Evolutionary conservation across 768 basidiomycete genomes (phyloP), one percentile per base, ranked within the genome.

Genomic region (Daedalea quercina): DNA sequence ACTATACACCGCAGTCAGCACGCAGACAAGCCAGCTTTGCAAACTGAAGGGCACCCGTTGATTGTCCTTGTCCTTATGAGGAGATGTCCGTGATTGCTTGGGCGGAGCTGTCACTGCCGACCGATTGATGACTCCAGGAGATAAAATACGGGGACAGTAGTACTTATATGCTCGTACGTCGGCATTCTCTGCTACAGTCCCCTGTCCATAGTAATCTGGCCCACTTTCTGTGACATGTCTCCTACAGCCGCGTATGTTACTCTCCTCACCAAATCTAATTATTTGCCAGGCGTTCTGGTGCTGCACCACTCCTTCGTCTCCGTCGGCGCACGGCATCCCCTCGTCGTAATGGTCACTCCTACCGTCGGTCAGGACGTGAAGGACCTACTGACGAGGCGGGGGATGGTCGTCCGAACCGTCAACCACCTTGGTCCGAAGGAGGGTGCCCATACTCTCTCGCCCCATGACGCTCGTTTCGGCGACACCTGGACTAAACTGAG

Each of bases 401-500:
- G 76, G 1, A 84, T 94, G 59, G 53, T 45, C 15, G 75, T 80
- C 35, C 70, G 72, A 53, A 81, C 82, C n/a, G 73, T 94, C 45
- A 76, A 84, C 33, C 66, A 70, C 17, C 70, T 94, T 31, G 61
- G 68, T 17, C 87, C 87, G 25, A 67, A 64, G 19, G 68, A 70
- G 64, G 81, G 67, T 47, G 44, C 50, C 3, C 69, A 72, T 55
- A 49, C 56, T 1, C 56, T 76, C n/a, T 53, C 68, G 2, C 47
- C 52, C 12, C 63, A 71, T 51, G 76, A 79, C 42, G 67, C 69
- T 52, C 67, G 84, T 48, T 84, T 86, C 54, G 63, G 65, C 22
- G 82, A 86, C 57, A 82, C 84, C 3, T 86, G 84, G 84, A 78
- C 80, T 3, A 86, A 86, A 63, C 61, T 77, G 37, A 73, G 76